Evolutionary conservation across 371 early-diverging fungal genomes (phyloP).

Genomic region (Rhizopus delemar): DNA sequence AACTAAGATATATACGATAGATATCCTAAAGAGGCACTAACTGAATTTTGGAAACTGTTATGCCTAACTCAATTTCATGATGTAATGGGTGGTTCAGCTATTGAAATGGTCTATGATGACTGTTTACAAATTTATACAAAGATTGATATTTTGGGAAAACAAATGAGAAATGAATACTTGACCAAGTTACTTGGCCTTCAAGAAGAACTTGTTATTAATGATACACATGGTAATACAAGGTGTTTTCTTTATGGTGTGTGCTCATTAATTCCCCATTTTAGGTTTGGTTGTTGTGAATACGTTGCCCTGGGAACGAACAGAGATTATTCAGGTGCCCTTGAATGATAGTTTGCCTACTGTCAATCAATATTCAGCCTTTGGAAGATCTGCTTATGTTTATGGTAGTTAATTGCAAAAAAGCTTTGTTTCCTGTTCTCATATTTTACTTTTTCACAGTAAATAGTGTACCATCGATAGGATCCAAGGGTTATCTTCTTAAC

Average conservation of each 20-base stretch:
- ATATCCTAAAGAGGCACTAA: constrained; percentile 75
- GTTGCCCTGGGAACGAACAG: constrained; percentile 74
- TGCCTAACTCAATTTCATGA: constrained; percentile 85
- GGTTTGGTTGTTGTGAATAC: constrained; percentile 77
- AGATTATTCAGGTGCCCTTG: constrained; percentile 70
- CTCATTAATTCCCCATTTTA: neutral
- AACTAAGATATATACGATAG: constrained; percentile 12
- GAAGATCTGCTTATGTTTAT: constrained; percentile 51
- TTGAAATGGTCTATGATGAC: constrained; percentile 86
- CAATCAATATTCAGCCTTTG: constrained; percentile 59
- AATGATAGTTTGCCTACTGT: constrained; percentile 39
- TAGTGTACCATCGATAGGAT: constrained; percentile 13
- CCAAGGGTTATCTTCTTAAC: constrained; percentile 14
- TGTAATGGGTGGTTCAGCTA: constrained; percentile 87
- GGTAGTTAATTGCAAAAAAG: constrained; percentile 12
- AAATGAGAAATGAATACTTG: constrained; percentile 38
- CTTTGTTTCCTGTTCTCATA: neutral
- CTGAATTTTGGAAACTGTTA: constrained; percentile 76
- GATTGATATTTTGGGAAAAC: constrained; percentile 39
- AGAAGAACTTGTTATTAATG: constrained; percentile 16
- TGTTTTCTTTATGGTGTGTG: neutral
- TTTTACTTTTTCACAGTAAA: constrained; percentile 4
- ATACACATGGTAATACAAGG: constrained; percentile 14
- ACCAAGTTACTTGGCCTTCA: constrained; percentile 23
- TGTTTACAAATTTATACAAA: constrained; percentile 54